These are phyloP conservation scores for Kwoniella dejecticola DNA, from an alignment of 768 basidiomycete species.

Conservation along the genomic window DNA sequence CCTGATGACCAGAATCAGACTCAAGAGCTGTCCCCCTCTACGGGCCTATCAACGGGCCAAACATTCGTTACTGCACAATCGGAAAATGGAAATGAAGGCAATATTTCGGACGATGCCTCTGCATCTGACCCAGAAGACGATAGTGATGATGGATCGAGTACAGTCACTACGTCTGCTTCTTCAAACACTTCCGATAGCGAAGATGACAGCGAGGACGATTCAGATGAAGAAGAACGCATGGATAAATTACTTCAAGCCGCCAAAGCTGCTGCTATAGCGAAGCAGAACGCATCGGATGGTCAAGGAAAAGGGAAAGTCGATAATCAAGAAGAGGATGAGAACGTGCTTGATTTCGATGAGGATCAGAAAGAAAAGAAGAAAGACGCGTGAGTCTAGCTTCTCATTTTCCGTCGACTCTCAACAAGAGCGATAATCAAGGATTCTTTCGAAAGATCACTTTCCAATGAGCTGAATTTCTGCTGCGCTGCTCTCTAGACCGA, in stretches of 20 bases:
- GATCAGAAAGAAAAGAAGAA: slow-evolving; percentile 30
- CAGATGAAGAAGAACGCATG: slow-evolving; percentile 31
- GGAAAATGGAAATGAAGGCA: background rate
- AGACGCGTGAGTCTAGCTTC: slow-evolving; percentile 44
- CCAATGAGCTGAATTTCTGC: too few relatives aligned
- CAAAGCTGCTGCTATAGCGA: slow-evolving; percentile 20
- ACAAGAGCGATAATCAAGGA: too few relatives aligned
- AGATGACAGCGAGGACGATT: slow-evolving; percentile 13
- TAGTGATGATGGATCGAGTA: slow-evolving; percentile 10
- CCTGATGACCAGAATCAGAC: background rate
- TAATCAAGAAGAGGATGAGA: slow-evolving; percentile 10
- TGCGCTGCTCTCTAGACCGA: too few relatives aligned
- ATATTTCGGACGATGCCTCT: slow-evolving; percentile 28
- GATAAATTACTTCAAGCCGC: slow-evolving; percentile 24
- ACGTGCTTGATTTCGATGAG: slow-evolving; percentile 30
- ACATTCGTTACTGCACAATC: background rate
- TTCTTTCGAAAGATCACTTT: too few relatives aligned
- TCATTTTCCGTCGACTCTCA: too few relatives aligned
- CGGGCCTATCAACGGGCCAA: slow-evolving; percentile 9
- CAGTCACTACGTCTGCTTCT: slow-evolving; percentile 1
- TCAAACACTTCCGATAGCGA: slow-evolving; percentile 10
- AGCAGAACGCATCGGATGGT: slow-evolving; percentile 6
- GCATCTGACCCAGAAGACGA: slow-evolving; percentile 23
- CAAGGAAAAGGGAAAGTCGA: slow-evolving; percentile 8
- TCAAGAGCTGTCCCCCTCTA: slow-evolving; percentile 2